These are phyloP conservation scores for Pythium pectinolyticum DNA, from an alignment of 352 stramenopile genomes.

Conservation along the genomic window DNA sequence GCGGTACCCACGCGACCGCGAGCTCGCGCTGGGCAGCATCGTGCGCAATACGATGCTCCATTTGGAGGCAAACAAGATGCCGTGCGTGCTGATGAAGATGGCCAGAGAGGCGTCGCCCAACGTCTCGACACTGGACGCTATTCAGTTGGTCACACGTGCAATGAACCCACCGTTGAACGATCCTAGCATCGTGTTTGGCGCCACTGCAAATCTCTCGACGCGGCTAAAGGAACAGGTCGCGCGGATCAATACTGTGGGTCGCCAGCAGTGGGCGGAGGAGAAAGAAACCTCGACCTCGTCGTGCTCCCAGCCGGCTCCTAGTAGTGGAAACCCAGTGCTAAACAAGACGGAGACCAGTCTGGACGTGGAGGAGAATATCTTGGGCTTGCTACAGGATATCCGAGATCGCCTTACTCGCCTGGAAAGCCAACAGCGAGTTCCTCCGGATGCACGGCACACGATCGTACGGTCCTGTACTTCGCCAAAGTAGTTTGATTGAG, in stretches of 20 bases:
- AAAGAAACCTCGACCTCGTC: not conserved
- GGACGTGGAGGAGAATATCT: too few relatives aligned
- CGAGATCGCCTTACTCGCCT: not conserved
- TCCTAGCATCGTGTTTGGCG: not conserved
- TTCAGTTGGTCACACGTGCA: not conserved
- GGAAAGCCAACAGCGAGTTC: too few relatives aligned
- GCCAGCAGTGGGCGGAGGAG: not conserved
- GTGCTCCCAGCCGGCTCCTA: not conserved
- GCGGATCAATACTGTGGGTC: not conserved
- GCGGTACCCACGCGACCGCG: constrained; percentile 33
- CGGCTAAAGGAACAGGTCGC: not conserved
- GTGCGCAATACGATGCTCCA: constrained; percentile 29
- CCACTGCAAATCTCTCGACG: not conserved
- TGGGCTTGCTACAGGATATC: not conserved
- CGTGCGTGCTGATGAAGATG: constrained; percentile 26
- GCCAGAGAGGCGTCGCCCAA: constrained; percentile 21
- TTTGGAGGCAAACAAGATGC: constrained; percentile 20
- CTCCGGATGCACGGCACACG: too few relatives aligned
- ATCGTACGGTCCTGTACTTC: too few relatives aligned
- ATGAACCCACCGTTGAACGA: not conserved
- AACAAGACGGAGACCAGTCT: too few relatives aligned
- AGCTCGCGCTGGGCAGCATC: constrained; percentile 27
- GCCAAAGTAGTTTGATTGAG: too few relatives aligned
- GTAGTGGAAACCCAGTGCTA: not conserved
- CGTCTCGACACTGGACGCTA: not conserved